phyloP scores from a whole-genome alignment of 2,329 filamentous ascomycete species.

The Sporothrix euskadiensis region DNA sequence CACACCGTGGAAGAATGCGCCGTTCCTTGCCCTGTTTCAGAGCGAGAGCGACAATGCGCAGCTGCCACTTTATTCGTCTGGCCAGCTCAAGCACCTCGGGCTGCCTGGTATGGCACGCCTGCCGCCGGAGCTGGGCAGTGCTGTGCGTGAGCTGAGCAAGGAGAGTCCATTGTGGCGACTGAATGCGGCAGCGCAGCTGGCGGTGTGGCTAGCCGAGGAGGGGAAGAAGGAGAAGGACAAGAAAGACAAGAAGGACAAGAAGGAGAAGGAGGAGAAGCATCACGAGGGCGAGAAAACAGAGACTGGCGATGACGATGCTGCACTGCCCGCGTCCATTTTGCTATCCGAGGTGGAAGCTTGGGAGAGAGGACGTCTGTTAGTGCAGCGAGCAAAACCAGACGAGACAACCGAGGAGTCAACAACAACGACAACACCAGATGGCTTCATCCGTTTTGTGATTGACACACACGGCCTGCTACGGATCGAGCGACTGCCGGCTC shows the following conservation, averaged over 20 bases:
- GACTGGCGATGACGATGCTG: not conserved
- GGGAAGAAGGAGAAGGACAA: too few relatives aligned
- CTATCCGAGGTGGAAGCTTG: not conserved
- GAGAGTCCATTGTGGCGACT: not conserved
- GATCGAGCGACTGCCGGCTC: not conserved
- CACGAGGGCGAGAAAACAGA: not conserved
- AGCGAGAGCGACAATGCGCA: not conserved
- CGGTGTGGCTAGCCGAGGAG: not conserved
- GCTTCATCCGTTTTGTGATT: not conserved
- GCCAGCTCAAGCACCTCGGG: not conserved
- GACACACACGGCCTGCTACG: not conserved
- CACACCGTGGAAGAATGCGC: not conserved
- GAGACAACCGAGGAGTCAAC: not conserved
- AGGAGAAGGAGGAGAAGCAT: not conserved
- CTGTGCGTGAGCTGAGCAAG: not conserved
- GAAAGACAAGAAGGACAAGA: not conserved
- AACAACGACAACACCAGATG: not conserved
- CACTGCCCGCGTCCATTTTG: not conserved
- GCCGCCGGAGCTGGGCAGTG: not conserved
- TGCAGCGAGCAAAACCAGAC: too few relatives aligned
- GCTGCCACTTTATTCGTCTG: not conserved
- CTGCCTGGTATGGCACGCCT: not conserved
- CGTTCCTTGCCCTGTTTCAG: not conserved
- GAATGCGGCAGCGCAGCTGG: not conserved
- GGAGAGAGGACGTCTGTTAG: not conserved